Evolutionary conservation across 129 eudicot genomes (phyloP).

Genomic region (carrot (Daucus carota)): DH1_v3.0 NC_030388.2:27026501-27027000

Average conservation of each 20-base stretch:
- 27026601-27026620: constrained; percentile 43
- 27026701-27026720: constrained; percentile 40
- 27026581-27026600: constrained; percentile 41
- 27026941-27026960: constrained; percentile 77
- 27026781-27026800: constrained; percentile 33
- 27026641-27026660: constrained; percentile 52
- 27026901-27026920: constrained; percentile 20
- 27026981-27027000: constrained; percentile 11
- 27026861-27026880: constrained; percentile 76
- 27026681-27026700: constrained; percentile 31
- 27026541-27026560: constrained; percentile 42
- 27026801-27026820: constrained; percentile 62
- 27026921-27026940: constrained; percentile 56
- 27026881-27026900: constrained; percentile 57
- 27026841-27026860: constrained; percentile 55
- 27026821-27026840: constrained; percentile 25
- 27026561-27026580: constrained; percentile 52
- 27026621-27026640: constrained; percentile 62
- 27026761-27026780: constrained; percentile 64
- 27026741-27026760: constrained; percentile 53
- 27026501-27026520: constrained; percentile 51
- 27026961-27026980: constrained; percentile 79
- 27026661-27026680: constrained; percentile 40
- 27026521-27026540: constrained; percentile 55
- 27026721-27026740: constrained; percentile 27